These are phyloP conservation scores for Podaxis sp. DNA, from an alignment of 768 basidiomycete species.

Conservation along the genomic window DNA sequence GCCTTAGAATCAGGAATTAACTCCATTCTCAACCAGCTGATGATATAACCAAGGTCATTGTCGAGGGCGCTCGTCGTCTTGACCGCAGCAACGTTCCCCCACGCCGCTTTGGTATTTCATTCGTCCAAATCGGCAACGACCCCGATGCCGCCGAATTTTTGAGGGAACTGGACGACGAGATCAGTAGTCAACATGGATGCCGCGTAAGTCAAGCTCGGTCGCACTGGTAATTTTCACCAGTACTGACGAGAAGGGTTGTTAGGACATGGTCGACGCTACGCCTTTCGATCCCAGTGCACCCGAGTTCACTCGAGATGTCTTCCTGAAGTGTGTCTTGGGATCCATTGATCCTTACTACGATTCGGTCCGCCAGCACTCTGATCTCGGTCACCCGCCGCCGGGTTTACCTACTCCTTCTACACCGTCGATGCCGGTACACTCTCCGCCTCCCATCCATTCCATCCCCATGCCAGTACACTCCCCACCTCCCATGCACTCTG, in stretches of 20 bases:
- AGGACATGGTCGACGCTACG: conserved; percentile 11
- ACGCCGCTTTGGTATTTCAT: conserved; percentile 6
- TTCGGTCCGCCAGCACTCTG: neutral
- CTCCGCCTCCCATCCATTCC: neutral
- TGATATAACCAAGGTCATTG: neutral
- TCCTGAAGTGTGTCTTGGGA: conserved; percentile 9
- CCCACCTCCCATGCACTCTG: neutral
- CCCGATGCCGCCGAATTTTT: conserved; percentile 9
- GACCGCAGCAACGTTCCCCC: conserved; percentile 2
- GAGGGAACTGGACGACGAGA: conserved; percentile 9
- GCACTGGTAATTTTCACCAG: neutral
- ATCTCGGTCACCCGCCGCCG: neutral
- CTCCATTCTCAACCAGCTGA: neutral
- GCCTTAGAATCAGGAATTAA: neutral
- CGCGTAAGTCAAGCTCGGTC: neutral
- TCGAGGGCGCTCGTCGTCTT: conserved; percentile 7
- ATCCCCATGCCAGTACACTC: neutral
- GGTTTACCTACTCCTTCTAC: neutral
- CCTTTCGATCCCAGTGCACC: neutral
- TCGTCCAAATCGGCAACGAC: conserved; percentile 10
- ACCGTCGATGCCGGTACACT: neutral
- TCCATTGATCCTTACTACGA: conserved; percentile 9
- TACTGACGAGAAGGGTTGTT: neutral
- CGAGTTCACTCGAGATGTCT: conserved; percentile 5
- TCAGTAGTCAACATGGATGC: neutral